Evolutionary conservation across 441 rosid species (phyloP).

Genomic region (Kokia cookei): DNA sequence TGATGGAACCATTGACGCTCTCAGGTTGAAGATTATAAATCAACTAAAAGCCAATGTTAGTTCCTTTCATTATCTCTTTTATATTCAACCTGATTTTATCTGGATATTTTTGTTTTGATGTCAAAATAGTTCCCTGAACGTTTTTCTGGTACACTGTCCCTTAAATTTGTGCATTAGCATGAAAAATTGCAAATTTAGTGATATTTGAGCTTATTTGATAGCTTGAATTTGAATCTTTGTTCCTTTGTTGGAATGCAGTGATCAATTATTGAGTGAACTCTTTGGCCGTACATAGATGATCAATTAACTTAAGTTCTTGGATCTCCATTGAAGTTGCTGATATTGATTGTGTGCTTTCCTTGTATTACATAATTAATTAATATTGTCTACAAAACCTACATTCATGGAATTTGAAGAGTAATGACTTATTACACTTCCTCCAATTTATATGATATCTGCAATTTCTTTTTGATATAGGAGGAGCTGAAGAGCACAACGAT

Average conservation of each 20-base stretch:
- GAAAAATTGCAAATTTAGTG: background rate
- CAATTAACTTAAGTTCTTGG: background rate
- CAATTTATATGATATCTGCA: background rate
- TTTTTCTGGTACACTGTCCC: background rate
- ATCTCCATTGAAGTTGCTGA: background rate
- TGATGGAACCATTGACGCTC: slow-evolving; percentile 91
- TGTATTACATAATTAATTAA: background rate
- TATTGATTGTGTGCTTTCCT: background rate
- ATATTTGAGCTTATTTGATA: background rate
- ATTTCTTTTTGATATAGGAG: slow-evolving; percentile 41
- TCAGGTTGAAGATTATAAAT: slow-evolving; percentile 85
- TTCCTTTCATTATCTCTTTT: slow-evolving; percentile 6
- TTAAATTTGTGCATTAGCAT: background rate
- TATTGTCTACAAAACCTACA: background rate
- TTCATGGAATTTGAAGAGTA: background rate
- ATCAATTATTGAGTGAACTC: background rate
- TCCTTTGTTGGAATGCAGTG: background rate
- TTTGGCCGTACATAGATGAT: background rate
- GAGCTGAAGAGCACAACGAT: slow-evolving; percentile 89
- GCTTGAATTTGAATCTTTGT: background rate
- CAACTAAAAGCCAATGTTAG: slow-evolving; percentile 93
- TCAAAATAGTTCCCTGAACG: background rate
- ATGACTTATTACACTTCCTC: background rate
- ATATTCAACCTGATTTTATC: background rate
- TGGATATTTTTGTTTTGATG: background rate